A percentile compares a stretch with the other conserved stretches of the same genome.
These are phyloP conservation scores for Beauveria asiatica DNA, from an alignment of 2,329 filamentous ascomycete species.

Conservation along the genomic window DNA sequence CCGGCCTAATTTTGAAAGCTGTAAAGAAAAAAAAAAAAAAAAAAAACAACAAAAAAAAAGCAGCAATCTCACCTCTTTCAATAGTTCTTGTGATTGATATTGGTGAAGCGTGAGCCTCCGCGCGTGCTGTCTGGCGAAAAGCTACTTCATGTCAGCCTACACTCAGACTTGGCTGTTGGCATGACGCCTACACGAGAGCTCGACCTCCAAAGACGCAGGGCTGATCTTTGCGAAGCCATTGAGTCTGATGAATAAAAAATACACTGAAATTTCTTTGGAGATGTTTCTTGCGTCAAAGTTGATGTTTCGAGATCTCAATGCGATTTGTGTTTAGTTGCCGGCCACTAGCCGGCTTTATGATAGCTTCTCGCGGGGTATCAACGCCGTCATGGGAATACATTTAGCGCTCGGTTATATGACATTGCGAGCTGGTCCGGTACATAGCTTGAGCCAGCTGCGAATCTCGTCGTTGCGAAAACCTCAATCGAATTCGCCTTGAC, in stretches of 20 bases:
- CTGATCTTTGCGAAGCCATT: constrained; percentile 1
- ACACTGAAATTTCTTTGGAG: too few relatives aligned
- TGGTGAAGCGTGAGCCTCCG: constrained; percentile 21
- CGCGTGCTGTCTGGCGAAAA: constrained; percentile 8
- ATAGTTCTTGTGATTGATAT: constrained; percentile 21
- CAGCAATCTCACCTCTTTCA: constrained; percentile 16
- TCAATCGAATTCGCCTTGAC: neutral
- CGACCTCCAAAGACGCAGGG: constrained; percentile 1
- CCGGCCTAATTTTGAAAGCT: constrained; percentile 17
- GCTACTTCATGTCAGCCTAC: neutral
- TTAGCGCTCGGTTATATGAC: constrained; percentile 5
- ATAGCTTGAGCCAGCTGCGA: neutral
- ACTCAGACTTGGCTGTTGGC: neutral
- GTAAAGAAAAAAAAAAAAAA: accelerated
- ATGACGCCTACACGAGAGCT: neutral
- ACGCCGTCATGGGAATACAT: neutral
- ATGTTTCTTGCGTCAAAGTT: neutral
- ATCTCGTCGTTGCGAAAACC: neutral
- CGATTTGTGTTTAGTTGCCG: neutral
- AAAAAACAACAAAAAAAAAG: accelerated
- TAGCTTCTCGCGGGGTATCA: neutral
- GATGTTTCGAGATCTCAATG: neutral
- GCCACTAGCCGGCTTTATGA: constrained; percentile 7
- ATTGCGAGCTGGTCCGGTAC: neutral
- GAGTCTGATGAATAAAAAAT: neutral